Evolutionary conservation across 805 yeast genomes (phyloP).

Genomic region (Candida khao-thaluensis): DNA sequence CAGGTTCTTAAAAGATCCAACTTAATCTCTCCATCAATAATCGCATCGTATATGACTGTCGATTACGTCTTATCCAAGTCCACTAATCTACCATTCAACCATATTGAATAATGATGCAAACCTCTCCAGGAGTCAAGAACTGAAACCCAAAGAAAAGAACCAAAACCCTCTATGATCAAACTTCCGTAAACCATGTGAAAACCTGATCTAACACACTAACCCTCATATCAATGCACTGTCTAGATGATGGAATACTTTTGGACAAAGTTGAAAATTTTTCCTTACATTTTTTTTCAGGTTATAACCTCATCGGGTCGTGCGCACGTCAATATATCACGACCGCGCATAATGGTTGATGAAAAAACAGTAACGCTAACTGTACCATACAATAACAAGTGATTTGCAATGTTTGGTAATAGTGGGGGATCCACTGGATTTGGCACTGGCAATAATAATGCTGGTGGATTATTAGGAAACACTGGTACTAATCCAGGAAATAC

Average conservation of each 20-base stretch:
- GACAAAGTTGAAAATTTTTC: constrained; percentile 48
- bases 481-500: constrained; percentile 1
- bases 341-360: no score
- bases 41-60: constrained; percentile 32
- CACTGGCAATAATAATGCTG: neutral
- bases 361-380: no score
- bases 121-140: constrained; percentile 26
- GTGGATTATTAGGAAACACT: constrained; percentile 4
- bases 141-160: constrained; percentile 19
- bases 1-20: constrained; percentile 48
- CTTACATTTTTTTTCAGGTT: constrained; percentile 3
- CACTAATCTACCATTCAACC: neutral
- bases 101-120: constrained; percentile 1
- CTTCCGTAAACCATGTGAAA: neutral
- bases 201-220: constrained; percentile 11
- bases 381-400: constrained; percentile 3
- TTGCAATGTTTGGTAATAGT: constrained; percentile 13
- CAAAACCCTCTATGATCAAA: neutral
- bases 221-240: constrained; percentile 58
- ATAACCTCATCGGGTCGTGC: constrained; percentile 9
- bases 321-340: no score
- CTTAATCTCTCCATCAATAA: constrained; percentile 46
- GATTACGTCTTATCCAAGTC: neutral
- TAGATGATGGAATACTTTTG: constrained; percentile 65
- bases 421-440: constrained; percentile 4